Conservation (phyloP, 2,329 filamentous ascomycete species). For the Trichoderma polysporum region DNA sequence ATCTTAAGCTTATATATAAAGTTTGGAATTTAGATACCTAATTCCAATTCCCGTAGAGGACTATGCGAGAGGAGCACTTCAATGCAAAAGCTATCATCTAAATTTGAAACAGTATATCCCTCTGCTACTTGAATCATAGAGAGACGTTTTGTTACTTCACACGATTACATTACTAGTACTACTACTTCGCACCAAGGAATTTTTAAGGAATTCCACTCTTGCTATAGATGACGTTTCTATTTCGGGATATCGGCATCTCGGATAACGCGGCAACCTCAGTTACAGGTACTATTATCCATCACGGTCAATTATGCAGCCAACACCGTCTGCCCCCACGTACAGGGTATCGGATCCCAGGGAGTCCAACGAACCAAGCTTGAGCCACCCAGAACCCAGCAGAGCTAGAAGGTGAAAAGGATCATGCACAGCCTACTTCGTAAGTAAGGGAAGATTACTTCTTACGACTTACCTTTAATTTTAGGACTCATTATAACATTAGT, state of each 20-base stretch:
- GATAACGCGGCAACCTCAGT: constrained; percentile 4
- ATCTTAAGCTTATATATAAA: no score
- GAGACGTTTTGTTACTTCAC: not conserved
- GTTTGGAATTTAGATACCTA: no score
- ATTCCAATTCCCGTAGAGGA: no score
- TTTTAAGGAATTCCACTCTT: not conserved
- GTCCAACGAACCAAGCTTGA: not conserved
- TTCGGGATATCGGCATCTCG: not conserved
- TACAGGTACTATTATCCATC: not conserved
- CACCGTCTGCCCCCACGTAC: not conserved
- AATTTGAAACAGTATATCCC: no score
- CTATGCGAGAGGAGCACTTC: no score
- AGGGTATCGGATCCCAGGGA: not conserved
- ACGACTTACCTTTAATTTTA: no score
- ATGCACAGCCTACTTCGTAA: no score
- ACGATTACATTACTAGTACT: not conserved
- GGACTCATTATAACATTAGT: no score
- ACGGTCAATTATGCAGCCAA: not conserved
- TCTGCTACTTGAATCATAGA: no score
- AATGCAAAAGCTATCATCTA: no score
- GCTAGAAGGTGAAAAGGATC: no score
- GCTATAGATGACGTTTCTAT: not conserved
- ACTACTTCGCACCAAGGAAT: not conserved
- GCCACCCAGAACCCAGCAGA: not conserved
- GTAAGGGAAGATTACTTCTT: no score